Conservation (phyloP, 2,329 filamentous ascomycete species). For the Venturia oleaginea region DNA sequence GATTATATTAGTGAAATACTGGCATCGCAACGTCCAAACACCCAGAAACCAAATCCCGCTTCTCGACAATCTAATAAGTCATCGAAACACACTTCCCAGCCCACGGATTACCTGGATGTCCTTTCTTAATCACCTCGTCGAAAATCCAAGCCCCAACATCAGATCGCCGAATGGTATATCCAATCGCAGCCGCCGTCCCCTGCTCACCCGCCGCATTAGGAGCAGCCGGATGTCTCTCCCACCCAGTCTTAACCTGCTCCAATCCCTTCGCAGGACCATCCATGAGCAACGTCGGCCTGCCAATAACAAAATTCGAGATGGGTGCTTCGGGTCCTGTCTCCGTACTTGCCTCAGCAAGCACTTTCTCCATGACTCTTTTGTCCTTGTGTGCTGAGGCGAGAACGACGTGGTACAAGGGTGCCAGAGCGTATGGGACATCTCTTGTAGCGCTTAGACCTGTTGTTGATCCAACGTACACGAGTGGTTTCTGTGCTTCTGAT, state of each 20-base stretch:
- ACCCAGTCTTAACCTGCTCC: slow-evolving; percentile 25
- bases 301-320: slow-evolving; percentile 24
- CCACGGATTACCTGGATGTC: slow-evolving; percentile 20
- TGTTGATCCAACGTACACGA: slow-evolving; percentile 28
- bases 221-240: slow-evolving; percentile 20
- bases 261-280: slow-evolving; percentile 24
- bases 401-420: slow-evolving; percentile 28
- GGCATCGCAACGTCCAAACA: background rate
- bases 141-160: slow-evolving; percentile 35
- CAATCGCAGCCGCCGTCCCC: slow-evolving; percentile 26
- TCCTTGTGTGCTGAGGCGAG: slow-evolving; percentile 31
- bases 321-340: slow-evolving; percentile 18
- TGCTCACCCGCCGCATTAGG: slow-evolving; percentile 15
- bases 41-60: background rate
- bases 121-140: slow-evolving; percentile 23
- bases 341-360: slow-evolving; percentile 21
- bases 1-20: background rate
- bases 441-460: slow-evolving; percentile 28
- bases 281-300: slow-evolving; percentile 30
- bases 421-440: slow-evolving; percentile 28
- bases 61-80: slow-evolving; percentile 22
- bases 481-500: slow-evolving; percentile 17
- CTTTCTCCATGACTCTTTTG: slow-evolving; percentile 28
- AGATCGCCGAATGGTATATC: slow-evolving; percentile 28
- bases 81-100: slow-evolving; percentile 26